A percentile compares a stretch with the other conserved stretches of the same genome.
These are phyloP conservation scores for Acanthamoeba triangularis DNA, from an alignment of 208 protist species.

Conservation along the genomic window DNA sequence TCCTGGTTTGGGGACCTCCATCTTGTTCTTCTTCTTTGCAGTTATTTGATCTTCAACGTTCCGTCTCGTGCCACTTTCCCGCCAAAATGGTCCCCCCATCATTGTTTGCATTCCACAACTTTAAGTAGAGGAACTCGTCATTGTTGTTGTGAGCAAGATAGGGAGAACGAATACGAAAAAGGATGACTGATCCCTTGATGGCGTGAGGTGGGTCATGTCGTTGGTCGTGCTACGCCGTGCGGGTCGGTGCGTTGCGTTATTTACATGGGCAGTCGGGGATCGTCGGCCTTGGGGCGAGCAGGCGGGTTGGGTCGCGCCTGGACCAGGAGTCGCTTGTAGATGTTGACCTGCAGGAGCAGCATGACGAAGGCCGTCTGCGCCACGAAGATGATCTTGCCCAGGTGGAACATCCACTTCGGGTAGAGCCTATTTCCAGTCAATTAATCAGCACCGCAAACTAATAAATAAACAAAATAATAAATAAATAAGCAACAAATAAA, in stretches of 20 bases:
- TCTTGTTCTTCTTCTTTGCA: background rate
- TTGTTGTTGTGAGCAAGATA: too few species aligned
- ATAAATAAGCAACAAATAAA: background rate
- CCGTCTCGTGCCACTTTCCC: background rate
- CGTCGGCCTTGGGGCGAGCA: background rate
- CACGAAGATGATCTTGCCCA: slow-evolving; percentile 68
- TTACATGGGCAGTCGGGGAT: slow-evolving; percentile 9
- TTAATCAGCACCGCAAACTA: too few species aligned
- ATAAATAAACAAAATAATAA: too few species aligned
- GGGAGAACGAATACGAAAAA: too few species aligned
- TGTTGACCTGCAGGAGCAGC: slow-evolving; percentile 70
- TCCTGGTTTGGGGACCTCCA: background rate
- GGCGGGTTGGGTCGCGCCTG: background rate
- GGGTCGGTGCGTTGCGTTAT: background rate
- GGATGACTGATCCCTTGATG: too few species aligned
- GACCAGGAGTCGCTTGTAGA: slow-evolving; percentile 53
- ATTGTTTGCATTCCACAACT: background rate
- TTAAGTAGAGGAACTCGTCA: too few species aligned
- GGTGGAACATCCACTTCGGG: slow-evolving; percentile 59
- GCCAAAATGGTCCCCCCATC: background rate
- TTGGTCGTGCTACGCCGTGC: background rate
- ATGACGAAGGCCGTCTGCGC: slow-evolving; percentile 4
- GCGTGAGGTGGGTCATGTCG: background rate
- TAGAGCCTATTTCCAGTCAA: background rate
- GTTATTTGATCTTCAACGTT: background rate